A percentile compares a stretch with the other conserved stretches of the same genome.
These are phyloP conservation scores for Alnus glutinosa DNA, from an alignment of 306 rosid species.

Conservation along the genomic window DNA sequence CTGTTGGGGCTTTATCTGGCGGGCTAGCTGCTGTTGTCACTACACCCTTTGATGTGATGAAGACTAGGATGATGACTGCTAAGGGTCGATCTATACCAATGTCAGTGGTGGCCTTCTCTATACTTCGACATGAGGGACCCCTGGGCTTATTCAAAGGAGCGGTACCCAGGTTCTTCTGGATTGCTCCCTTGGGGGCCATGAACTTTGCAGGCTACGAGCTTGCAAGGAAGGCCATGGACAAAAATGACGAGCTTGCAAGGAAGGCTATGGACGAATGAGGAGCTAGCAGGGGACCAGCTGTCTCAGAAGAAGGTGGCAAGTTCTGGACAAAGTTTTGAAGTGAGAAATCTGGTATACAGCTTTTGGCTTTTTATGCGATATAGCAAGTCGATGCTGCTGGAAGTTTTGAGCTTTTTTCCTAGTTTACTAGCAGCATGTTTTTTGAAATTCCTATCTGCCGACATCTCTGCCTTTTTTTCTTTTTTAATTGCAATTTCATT, in stretches of 20 bases:
- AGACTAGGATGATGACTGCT: slow-evolving; percentile 98
- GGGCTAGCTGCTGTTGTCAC: slow-evolving; percentile 95
- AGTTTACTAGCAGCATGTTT: slow-evolving; percentile 36
- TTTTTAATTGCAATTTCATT: slow-evolving; percentile 26
- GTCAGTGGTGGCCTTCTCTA: slow-evolving; percentile 69
- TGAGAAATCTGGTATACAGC: slow-evolving; percentile 8
- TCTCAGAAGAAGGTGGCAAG: slow-evolving; percentile 47
- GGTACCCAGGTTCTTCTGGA: slow-evolving; percentile 96
- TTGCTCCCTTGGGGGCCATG: slow-evolving; percentile 98
- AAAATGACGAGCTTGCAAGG: slow-evolving; percentile 53
- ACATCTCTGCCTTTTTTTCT: slow-evolving; percentile 41
- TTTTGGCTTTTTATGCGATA: slow-evolving; percentile 8
- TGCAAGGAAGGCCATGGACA: slow-evolving; percentile 92
- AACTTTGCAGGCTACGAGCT: slow-evolving; percentile 98
- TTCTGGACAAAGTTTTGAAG: slow-evolving; percentile 37
- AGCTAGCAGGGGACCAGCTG: slow-evolving; percentile 41
- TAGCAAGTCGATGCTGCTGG: slow-evolving; percentile 33
- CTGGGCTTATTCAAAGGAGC: slow-evolving; percentile 96
- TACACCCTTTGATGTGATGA: slow-evolving; percentile 98
- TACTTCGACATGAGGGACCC: slow-evolving; percentile 85
- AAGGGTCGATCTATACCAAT: slow-evolving; percentile 81
- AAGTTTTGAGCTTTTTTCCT: slow-evolving; percentile 40
- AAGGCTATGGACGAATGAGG: slow-evolving; percentile 91
- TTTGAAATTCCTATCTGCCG: slow-evolving; percentile 44
- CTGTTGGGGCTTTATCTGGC: slow-evolving; percentile 95